Evolutionary conservation across 345 rosid species (phyloP), one percentile per base, ranked within the genome.

Genomic region (Camelina sativa): DNA sequence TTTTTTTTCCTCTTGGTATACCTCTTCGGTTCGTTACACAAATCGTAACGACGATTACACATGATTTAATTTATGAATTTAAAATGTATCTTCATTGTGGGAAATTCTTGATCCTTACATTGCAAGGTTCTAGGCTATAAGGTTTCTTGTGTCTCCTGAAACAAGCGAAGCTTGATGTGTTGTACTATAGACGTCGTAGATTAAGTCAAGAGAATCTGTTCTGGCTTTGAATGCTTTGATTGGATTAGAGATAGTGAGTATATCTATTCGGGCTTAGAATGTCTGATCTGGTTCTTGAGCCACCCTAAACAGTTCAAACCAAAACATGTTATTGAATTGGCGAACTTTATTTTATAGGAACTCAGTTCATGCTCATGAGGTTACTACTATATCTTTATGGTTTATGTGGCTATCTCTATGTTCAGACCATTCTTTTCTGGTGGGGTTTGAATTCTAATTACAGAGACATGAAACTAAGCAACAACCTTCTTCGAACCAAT

Each of bases 111-210:
- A 34, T 61, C 47, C 59, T 47, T 71, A 12, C 25, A 48, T 20
- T 59, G 47, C 15, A 69, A 11, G 53, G 28, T 55, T 56, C 9
- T 58, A 70, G 7, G 43, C 56, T 48, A 12, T 41, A 61, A 37
- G 52, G 16, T 50, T 48, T 11, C 58, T 46, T 46, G 34, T 70
- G 20, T 65, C 35, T 61, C 50, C 48, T 48, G 66, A 59, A 47
- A 47, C 15, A 59, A 35, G 58, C 7, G 5, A 28, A 43, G 62
- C 73, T 1, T 23, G 35, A 1, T 25, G 37, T 6, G 7, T 3
- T 20, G 2, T 4, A 55, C 19, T 55, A 28, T 25, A 55, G 23
- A 41, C 20, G 48, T 20, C 37, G 32, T 13, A 13, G 46, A 46
- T 19, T 17, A 57, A 44, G 48, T 59, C 23, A 35, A 55, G 13